Percentiles rank a stretch among this genome's conserved stretches.
Conservation (phyloP, 73 alveolate genomes). For the Paraurostyla sp. region DNA sequence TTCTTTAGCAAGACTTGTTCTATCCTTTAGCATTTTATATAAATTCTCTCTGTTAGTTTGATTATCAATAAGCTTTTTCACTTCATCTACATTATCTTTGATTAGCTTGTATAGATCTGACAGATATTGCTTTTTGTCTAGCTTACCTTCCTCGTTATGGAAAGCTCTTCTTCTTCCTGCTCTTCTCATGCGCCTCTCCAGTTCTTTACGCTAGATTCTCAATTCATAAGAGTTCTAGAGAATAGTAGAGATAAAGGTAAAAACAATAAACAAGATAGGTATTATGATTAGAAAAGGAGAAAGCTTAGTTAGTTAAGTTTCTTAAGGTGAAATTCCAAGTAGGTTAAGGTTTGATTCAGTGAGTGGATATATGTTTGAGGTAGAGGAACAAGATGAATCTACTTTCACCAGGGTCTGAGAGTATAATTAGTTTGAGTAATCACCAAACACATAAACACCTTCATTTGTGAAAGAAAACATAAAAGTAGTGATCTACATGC, state of each 20-base stretch:
- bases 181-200: conserved; percentile 17
- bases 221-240: background rate
- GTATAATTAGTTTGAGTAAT: background rate
- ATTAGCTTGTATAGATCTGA: conserved; percentile 64
- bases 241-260: conserved; percentile 4
- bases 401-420: background rate
- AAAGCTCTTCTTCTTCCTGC: conserved; percentile 54
- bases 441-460: conserved; percentile 61
- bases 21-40: conserved; percentile 7
- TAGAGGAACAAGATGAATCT: background rate
- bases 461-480: conserved; percentile 6
- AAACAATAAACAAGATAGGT: background rate
- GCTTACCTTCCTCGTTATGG: conserved; percentile 62
- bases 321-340: background rate
- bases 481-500: conserved; percentile 18
- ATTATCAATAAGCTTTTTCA: conserved; percentile 39
- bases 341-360: conserved; percentile 3
- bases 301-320: background rate
- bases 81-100: conserved; percentile 56
- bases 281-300: background rate
- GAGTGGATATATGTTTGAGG: conserved; percentile 10
- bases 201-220: conserved; percentile 15
- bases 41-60: conserved; percentile 49
- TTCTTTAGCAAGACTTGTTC: conserved; percentile 36
- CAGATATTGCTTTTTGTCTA: conserved; percentile 62